phyloP scores from a whole-genome alignment of 202 grass and related monocot species.

The Elaeis oleifera region DNA sequence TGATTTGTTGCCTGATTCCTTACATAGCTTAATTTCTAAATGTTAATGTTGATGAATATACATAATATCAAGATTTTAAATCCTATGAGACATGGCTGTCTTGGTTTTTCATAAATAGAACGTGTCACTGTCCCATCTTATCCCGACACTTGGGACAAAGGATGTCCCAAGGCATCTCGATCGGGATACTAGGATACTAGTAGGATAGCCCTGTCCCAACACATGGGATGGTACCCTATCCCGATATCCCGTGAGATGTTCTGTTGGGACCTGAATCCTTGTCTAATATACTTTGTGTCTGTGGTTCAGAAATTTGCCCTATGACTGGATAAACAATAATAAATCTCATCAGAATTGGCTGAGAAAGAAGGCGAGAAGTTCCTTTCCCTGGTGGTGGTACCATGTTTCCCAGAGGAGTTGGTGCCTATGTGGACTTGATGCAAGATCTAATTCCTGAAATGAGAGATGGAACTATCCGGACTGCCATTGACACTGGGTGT shows the following conservation, averaged over 20 bases:
- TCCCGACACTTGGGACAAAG: no score
- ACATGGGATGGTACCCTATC: no score
- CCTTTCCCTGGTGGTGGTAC: slow-evolving; percentile 90
- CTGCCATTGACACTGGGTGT: slow-evolving; percentile 89
- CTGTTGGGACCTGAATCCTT: no score
- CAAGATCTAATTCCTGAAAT: slow-evolving; percentile 59
- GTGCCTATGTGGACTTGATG: slow-evolving; percentile 70
- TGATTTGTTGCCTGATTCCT: no score
- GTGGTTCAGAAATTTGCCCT: slow-evolving; percentile 63
- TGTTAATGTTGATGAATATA: neutral
- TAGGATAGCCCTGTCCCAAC: no score
- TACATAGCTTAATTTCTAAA: neutral
- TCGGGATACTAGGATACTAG: no score
- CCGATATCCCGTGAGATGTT: no score
- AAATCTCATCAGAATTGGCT: slow-evolving; percentile 98
- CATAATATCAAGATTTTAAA: neutral
- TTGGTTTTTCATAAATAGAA: no score
- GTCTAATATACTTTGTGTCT: neutral
- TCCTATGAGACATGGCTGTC: no score
- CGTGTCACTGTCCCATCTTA: no score
- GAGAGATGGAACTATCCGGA: slow-evolving; percentile 73
- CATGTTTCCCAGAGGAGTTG: slow-evolving; percentile 96
- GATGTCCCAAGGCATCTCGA: no score
- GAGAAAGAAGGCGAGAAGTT: slow-evolving; percentile 71
- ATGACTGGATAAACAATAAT: slow-evolving; percentile 99